Evolutionary conservation across 768 basidiomycete genomes (phyloP).

Genomic region (Tricholoma furcatifolium): DNA sequence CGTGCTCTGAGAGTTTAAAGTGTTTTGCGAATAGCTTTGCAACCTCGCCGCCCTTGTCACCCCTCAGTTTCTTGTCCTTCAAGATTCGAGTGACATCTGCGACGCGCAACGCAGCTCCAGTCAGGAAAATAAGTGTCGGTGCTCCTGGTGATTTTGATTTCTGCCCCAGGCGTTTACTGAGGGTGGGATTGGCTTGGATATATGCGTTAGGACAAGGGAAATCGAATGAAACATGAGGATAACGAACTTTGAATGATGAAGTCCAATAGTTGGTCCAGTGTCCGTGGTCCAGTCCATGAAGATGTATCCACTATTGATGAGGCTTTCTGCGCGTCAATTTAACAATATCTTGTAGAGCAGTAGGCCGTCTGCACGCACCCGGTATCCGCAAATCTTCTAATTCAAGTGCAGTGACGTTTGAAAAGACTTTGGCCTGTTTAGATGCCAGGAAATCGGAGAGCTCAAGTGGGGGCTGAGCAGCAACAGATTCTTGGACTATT

Average conservation of each 20-base stretch:
- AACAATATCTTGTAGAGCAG: slow-evolving; percentile 29
- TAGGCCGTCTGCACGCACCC: slow-evolving; percentile 45
- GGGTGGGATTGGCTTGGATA: slow-evolving; percentile 56
- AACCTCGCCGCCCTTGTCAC: slow-evolving; percentile 86
- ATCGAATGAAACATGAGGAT: background rate
- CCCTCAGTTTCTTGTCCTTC: slow-evolving; percentile 64
- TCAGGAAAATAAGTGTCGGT: slow-evolving; percentile 82
- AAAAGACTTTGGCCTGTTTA: slow-evolving; percentile 69
- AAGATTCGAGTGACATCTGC: slow-evolving; percentile 80
- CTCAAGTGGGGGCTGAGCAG: slow-evolving; percentile 53
- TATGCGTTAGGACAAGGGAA: background rate
- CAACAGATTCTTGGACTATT: slow-evolving; percentile 43
- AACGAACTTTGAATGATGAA: slow-evolving; percentile 74
- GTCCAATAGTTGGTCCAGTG: slow-evolving; percentile 65
- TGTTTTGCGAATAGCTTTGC: slow-evolving; percentile 97
- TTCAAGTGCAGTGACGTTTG: slow-evolving; percentile 73
- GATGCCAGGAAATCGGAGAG: slow-evolving; percentile 63
- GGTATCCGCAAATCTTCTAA: slow-evolving; percentile 77
- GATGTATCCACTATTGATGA: slow-evolving; percentile 74
- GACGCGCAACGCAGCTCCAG: slow-evolving; percentile 90
- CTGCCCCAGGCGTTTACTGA: slow-evolving; percentile 72
- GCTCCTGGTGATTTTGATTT: slow-evolving; percentile 76
- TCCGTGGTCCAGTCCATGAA: slow-evolving; percentile 67
- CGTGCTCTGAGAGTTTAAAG: slow-evolving; percentile 87
- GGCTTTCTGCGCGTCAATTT: slow-evolving; percentile 60